Evolutionary conservation across 192 early-diverging fungal genomes (phyloP).

Genomic region (Neocallimastix lanati): DNA sequence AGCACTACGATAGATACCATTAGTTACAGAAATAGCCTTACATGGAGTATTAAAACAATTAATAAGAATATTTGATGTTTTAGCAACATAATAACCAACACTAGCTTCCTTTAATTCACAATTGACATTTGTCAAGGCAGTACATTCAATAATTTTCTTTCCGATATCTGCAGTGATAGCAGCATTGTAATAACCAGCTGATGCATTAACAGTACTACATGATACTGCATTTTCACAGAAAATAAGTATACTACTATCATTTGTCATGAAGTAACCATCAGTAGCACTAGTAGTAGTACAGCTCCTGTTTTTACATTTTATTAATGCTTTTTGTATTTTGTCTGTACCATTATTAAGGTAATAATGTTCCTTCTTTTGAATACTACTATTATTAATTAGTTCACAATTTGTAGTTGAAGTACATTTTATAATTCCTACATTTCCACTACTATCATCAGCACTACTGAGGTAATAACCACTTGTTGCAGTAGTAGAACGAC

Average conservation of each 20-base stretch:
- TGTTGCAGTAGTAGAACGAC: not conserved
- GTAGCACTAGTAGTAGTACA: not conserved
- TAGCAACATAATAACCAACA: not conserved
- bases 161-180: not conserved
- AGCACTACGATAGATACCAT: not conserved
- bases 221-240: not conserved
- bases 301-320: not conserved
- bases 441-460: not conserved
- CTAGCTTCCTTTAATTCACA: not conserved
- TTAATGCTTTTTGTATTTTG: not conserved
- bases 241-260: not conserved
- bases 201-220: not conserved
- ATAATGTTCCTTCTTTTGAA: not conserved
- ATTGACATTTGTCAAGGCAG: not conserved
- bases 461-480: not conserved
- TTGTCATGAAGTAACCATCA: not conserved
- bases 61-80: not conserved
- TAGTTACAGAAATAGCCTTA: not conserved
- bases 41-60: not conserved
- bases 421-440: not conserved
- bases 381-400: not conserved
- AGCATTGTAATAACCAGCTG: not conserved
- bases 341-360: not conserved
- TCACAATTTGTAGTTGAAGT: not conserved
- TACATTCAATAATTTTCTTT: not conserved